Conservation (phyloP, 805 yeast species). For the Ogataea thermomethanolica region DNA sequence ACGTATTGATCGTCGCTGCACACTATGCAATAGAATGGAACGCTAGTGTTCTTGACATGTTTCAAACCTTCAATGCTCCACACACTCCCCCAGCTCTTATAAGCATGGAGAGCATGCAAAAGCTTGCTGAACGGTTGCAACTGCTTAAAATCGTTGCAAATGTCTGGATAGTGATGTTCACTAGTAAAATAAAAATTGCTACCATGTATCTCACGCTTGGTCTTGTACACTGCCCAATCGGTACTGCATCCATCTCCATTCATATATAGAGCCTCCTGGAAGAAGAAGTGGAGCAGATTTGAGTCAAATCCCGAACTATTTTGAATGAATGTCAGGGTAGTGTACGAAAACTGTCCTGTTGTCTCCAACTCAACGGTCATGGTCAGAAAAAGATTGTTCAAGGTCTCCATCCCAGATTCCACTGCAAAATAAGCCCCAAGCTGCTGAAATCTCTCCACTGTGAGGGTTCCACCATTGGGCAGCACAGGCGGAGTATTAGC, state of each 20-base stretch:
- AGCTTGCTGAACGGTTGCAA: constrained; percentile 38
- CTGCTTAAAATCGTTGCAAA: constrained; percentile 47
- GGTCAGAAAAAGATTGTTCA: constrained; percentile 44
- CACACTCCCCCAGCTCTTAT: constrained; percentile 27
- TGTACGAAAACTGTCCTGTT: constrained; percentile 38
- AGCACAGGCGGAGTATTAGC: constrained; percentile 30
- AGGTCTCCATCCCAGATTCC: constrained; percentile 44
- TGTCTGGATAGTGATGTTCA: constrained; percentile 52
- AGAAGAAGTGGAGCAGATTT: constrained; percentile 50
- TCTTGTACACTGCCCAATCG: constrained; percentile 49
- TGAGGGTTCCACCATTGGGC: constrained; percentile 50
- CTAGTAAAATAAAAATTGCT: constrained; percentile 32
- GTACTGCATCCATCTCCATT: constrained; percentile 38
- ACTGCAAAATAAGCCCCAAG: constrained; percentile 51
- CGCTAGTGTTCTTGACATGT: constrained; percentile 10
- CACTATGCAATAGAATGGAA: constrained; percentile 49
- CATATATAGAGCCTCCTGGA: constrained; percentile 57
- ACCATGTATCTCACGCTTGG: constrained; percentile 22
- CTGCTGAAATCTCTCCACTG: constrained; percentile 51
- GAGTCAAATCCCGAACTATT: constrained; percentile 45
- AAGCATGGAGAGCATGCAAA: constrained; percentile 36
- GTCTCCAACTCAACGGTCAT: constrained; percentile 37
- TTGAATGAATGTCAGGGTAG: constrained; percentile 35
- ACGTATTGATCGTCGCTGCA: constrained; percentile 51
- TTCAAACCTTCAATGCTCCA: constrained; percentile 26